Base-by-base conservation (phyloP, 2,329 filamentous ascomycete genomes). In the Raffaelea deltoideospora region DNA sequence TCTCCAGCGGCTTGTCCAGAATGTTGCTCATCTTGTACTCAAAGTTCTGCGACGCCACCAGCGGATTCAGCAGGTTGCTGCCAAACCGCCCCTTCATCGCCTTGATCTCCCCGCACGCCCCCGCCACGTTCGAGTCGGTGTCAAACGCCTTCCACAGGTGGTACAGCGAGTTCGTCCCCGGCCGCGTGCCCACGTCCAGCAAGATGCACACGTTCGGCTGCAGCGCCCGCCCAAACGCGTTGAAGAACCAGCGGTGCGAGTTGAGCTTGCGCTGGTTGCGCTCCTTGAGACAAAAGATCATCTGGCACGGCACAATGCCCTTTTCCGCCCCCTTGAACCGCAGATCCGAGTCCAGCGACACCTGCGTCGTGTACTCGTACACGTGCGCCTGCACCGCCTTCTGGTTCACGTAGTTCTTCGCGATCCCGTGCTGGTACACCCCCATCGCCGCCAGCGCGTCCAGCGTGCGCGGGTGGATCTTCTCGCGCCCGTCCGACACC, bases 21-120 rank as follows among this genome's bases (percentile, higher is more conserved):
- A 98, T 98, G 53, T 98, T 98, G 57, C 85, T 94, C 81, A 98
- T 94, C 69, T 98, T 98, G 70, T 98, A 98, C 63, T 98, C 90
- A 50, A 98, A 98, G 53, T 98, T 98, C 52, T 98, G 90, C 1
- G 87, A 87, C 3, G 90, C 90, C 18, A 98, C 83, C 5, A 98
- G 70, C 1, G 90, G 90, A 51, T 98, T 98, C 32, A 98, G 64
- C 14, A 98, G 67, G 43, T 88, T 85, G 5, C 76, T 64, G 52
- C 85, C 87, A 19, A 72, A 76, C 46, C 79, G 84, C 8, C 90
- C 90, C 56, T 95, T 93, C 60, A 93, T 93, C 1, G 90, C 90
- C 54, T 88, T 94, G 58, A 98, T 98, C 57, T 98, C 90, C 46
- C 90, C 90, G 45, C 90, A 95, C 20, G 90, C 90, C 34, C 90